Conservation (phyloP, 2,329 filamentous ascomycete species). For the Daldinia sp. region DNA sequence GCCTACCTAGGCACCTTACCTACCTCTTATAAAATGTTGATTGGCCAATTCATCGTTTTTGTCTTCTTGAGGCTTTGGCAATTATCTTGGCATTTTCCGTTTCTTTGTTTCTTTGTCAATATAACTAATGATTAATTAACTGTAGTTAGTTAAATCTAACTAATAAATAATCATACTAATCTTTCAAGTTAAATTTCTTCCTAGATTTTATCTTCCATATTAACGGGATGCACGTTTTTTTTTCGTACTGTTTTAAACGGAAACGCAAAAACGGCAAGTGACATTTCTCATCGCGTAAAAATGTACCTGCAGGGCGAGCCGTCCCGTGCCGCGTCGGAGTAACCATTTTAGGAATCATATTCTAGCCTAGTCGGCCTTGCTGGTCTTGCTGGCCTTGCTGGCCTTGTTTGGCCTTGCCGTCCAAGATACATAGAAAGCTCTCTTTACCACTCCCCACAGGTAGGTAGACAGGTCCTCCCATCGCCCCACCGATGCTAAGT, state of each 20-base stretch:
- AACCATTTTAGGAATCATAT: background rate
- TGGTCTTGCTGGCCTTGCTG: too few species aligned
- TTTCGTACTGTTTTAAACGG: background rate
- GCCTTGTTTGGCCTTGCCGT: background rate
- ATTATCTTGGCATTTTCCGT: too few species aligned
- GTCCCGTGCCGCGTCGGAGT: background rate
- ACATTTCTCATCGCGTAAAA: background rate
- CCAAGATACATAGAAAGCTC: background rate
- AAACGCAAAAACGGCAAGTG: background rate
- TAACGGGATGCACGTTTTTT: background rate
- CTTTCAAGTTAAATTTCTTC: background rate
- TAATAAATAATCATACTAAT: too few species aligned
- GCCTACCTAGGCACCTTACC: too few species aligned
- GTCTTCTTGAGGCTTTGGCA: too few species aligned
- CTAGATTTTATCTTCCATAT: too few species aligned
- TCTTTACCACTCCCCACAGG: too few species aligned
- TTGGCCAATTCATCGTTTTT: too few species aligned
- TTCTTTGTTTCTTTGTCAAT: too few species aligned
- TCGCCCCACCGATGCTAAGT: background rate
- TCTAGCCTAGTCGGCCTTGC: background rate
- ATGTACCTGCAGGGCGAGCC: background rate
- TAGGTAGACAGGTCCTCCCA: background rate
- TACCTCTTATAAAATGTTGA: too few species aligned
- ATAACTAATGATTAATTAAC: too few species aligned
- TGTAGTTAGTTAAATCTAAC: too few species aligned